Base-by-base conservation (phyloP, 768 basidiomycete species). In the Collybia mongolica region DNA sequence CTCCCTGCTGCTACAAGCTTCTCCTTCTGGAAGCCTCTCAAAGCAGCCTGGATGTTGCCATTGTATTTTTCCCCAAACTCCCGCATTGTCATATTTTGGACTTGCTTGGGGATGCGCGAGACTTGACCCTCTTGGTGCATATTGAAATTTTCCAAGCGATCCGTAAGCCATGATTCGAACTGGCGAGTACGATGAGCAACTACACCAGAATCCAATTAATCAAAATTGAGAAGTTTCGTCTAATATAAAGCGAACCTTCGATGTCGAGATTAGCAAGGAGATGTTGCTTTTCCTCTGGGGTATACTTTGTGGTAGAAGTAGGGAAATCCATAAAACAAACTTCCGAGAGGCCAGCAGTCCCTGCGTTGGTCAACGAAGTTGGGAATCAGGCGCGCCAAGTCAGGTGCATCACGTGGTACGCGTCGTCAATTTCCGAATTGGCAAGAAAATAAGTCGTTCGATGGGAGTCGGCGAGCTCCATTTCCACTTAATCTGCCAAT, bases 51-150 rank as follows among this genome's bases (percentile, higher is more conserved):
- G 20, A 89, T 71, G 58, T 90, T 84, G 2, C 87, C 90, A 46
- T 84, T 74, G 67, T 90, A 91, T 61, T 86, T 88, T 52, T 82
- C 80, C 15, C 82, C 84, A 64, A 92, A 90, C 39, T 90, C 88
- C 54, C 80, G 80, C 78, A 92, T 82, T 12, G 82, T 80, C 65
- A 91, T 82, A 23, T 69, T 69, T 28, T 88, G 80, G 29, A 92
- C 83, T 55, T 84, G 80, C 58, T 83, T 88, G 0, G 89, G 90
- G 26, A 91, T 87, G 44, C 85, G 81, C 15, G 78, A 79, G 2
- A 91, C 80, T 49, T 83, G 83, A 0, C 82, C 82, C 60, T 91
- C 88, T 61, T 89, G 86, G 58, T 87, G 86, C 20, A 84, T 76
- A 2, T 75, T 79, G 62, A 90, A 91, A 60, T 83, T 85, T 56